These are phyloP conservation scores for Septoria petroselini DNA, from an alignment of 2,329 filamentous ascomycete species.

Conservation along the genomic window DNA sequence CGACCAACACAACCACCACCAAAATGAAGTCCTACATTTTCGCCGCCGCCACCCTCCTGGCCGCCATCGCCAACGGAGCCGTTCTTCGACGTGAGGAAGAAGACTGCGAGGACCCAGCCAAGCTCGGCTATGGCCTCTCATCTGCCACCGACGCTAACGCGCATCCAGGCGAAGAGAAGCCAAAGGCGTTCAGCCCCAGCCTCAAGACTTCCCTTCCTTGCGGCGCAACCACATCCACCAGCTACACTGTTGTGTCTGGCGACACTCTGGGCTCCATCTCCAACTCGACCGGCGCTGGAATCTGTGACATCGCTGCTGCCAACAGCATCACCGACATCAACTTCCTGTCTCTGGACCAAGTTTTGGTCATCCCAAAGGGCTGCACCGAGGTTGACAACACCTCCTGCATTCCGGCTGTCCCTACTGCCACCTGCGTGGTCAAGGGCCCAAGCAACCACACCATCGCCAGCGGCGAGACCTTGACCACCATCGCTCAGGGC, in stretches of 20 bases:
- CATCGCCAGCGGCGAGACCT: slow-evolving; percentile 27
- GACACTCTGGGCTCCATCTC: slow-evolving; percentile 29
- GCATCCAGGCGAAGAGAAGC: slow-evolving; percentile 1
- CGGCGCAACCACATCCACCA: slow-evolving; percentile 20
- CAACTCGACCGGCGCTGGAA: slow-evolving; percentile 24
- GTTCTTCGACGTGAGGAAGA: slow-evolving; percentile 9
- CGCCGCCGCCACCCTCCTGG: slow-evolving; percentile 13
- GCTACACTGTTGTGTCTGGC: slow-evolving; percentile 23
- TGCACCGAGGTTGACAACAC: slow-evolving; percentile 29
- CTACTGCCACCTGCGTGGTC: slow-evolving; percentile 29
- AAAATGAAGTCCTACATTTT: slow-evolving; percentile 15
- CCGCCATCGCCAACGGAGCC: slow-evolving; percentile 13
- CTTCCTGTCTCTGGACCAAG: slow-evolving; percentile 32
- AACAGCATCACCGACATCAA: slow-evolving; percentile 39
- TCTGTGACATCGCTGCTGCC: slow-evolving; percentile 30
- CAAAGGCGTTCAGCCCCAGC: neutral
- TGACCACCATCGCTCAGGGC: slow-evolving; percentile 24
- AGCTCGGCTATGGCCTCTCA: neutral
- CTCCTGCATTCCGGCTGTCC: slow-evolving; percentile 20
- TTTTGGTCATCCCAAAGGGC: slow-evolving; percentile 33
- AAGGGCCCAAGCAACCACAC: slow-evolving; percentile 28
- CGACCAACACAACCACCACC: neutral
- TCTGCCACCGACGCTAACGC: neutral
- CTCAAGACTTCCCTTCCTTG: slow-evolving; percentile 15
- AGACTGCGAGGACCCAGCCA: slow-evolving; percentile 6